These are phyloP conservation scores for Ophiostoma tasmaniense DNA, from an alignment of 2,329 filamentous ascomycete species.

Conservation along the genomic window DNA sequence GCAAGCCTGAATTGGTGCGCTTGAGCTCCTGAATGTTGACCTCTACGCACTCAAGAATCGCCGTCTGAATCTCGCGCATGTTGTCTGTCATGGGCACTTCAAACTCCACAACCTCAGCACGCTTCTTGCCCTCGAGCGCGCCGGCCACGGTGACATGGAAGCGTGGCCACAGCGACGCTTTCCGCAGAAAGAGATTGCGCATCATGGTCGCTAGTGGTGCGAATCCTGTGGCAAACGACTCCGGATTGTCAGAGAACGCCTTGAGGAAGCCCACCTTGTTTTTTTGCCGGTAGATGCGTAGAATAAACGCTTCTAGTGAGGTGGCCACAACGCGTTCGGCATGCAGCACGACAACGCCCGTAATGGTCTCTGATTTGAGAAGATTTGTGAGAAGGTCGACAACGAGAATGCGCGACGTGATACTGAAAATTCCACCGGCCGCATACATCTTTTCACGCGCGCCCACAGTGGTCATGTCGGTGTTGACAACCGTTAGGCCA, in stretches of 20 bases:
- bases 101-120: slow-evolving; percentile 93
- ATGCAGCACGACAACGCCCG: slow-evolving; percentile 78
- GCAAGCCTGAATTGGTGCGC: slow-evolving; percentile 68
- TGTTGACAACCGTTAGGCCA: slow-evolving; percentile 86
- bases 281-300: slow-evolving; percentile 86
- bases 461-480: slow-evolving; percentile 80
- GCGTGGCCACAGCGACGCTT: slow-evolving; percentile 82
- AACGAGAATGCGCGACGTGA: slow-evolving; percentile 90
- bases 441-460: slow-evolving; percentile 87
- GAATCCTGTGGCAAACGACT: slow-evolving; percentile 83
- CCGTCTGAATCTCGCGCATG: slow-evolving; percentile 90
- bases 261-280: slow-evolving; percentile 93
- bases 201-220: slow-evolving; percentile 83
- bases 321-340: slow-evolving; percentile 81
- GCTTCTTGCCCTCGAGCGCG: slow-evolving; percentile 81
- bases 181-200: slow-evolving; percentile 82
- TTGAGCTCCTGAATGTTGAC: slow-evolving; percentile 89
- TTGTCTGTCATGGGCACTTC: slow-evolving; percentile 92
- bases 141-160: slow-evolving; percentile 88
- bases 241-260: slow-evolving; percentile 88
- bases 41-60: slow-evolving; percentile 92
- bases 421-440: slow-evolving; percentile 83
- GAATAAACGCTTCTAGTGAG: slow-evolving; percentile 87
- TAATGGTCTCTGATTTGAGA: slow-evolving; percentile 74
- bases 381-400: slow-evolving; percentile 84